These are phyloP conservation scores for Penicillium odoratum DNA, from an alignment of 495 filamentous ascomycete genomes.

Conservation along the genomic window DNA sequence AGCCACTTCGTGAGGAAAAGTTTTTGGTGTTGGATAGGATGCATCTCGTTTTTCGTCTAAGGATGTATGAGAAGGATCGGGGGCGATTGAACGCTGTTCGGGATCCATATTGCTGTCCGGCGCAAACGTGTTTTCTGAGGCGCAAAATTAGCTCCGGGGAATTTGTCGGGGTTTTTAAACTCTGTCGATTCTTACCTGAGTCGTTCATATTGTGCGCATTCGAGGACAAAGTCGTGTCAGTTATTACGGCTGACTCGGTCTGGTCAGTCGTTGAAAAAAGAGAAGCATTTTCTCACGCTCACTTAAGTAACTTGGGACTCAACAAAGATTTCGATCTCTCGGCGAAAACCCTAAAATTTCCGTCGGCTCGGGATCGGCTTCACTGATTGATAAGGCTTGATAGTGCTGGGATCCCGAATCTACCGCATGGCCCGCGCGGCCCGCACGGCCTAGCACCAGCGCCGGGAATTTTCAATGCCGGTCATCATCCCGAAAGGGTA, in stretches of 20 bases:
- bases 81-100: background rate
- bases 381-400: slow-evolving; percentile 14
- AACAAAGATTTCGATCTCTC: background rate
- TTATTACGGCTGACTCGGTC: background rate
- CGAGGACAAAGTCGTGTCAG: background rate
- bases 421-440: slow-evolving; percentile 13
- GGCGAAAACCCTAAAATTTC: background rate
- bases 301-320: background rate
- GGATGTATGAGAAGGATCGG: background rate
- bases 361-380: background rate
- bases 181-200: background rate
- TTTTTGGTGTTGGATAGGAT: slow-evolving; percentile 9
- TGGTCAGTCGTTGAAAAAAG: background rate
- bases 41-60: slow-evolving; percentile 9
- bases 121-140: background rate
- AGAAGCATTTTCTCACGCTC: background rate
- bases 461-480: background rate
- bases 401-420: background rate
- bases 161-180: background rate
- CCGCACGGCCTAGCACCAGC: slow-evolving; percentile 11
- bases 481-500: background rate
- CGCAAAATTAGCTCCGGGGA: background rate
- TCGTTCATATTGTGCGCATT: background rate
- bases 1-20: slow-evolving; percentile 9
- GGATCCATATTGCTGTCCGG: background rate